Percentiles rank a stretch among this genome's conserved stretches.
Evolutionary conservation across 1,284 basidiomycete genomes (phyloP).

Genomic region (Inonotus obliquus): DNA sequence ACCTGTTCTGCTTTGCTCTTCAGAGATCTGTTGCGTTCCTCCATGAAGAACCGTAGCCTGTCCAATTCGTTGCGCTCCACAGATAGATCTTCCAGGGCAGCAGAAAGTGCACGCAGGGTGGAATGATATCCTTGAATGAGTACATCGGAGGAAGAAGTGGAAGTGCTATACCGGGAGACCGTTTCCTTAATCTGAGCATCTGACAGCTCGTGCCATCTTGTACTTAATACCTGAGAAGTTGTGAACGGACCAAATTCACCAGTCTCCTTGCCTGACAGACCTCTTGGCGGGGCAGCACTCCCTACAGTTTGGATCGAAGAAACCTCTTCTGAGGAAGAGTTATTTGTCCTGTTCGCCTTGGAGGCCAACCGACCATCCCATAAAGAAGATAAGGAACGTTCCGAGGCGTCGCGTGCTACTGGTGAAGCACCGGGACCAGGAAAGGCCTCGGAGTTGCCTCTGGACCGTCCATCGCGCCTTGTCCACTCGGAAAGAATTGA

Average conservation of each 20-base stretch:
- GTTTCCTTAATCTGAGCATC: slow-evolving; percentile 64
- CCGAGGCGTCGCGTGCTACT: not conserved
- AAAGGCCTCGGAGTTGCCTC: not conserved
- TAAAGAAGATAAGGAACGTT: slow-evolving; percentile 11
- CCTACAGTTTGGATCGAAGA: not conserved
- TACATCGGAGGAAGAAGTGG: slow-evolving; percentile 41
- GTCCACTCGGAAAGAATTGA: slow-evolving; percentile 8
- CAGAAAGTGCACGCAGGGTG: slow-evolving; percentile 63
- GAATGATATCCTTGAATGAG: slow-evolving; percentile 59
- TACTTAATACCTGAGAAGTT: slow-evolving; percentile 46
- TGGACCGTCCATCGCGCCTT: slow-evolving; percentile 4
- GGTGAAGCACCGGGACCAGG: not conserved
- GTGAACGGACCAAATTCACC: slow-evolving; percentile 25
- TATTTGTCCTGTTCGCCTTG: not conserved
- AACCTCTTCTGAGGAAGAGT: not conserved
- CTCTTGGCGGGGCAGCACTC: not conserved
- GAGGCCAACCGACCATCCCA: not conserved
- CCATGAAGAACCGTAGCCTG: slow-evolving; percentile 43
- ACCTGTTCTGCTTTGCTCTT: slow-evolving; percentile 46
- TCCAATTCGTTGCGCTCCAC: slow-evolving; percentile 57
- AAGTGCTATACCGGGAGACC: slow-evolving; percentile 42
- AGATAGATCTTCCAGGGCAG: slow-evolving; percentile 54
- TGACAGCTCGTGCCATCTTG: slow-evolving; percentile 66
- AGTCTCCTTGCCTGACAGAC: slow-evolving; percentile 15
- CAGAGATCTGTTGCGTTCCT: slow-evolving; percentile 52